Base-by-base conservation (phyloP, 148 eudicot genomes). In the Vaccinium darrowii region DNA sequence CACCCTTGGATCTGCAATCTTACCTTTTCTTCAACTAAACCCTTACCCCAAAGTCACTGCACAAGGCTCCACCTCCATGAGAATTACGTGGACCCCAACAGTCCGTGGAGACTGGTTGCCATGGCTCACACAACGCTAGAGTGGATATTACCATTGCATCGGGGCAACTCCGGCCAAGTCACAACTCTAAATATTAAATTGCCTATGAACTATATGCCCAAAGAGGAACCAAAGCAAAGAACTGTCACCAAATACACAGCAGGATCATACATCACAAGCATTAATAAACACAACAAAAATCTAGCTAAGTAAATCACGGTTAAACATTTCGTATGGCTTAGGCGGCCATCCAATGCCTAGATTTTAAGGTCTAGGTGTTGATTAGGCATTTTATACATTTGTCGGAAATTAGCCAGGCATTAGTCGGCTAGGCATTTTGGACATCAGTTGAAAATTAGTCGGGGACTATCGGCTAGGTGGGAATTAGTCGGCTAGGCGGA, bases 191-290 rank as follows among this genome's bases (percentile, higher is more conserved):
- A 23, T 23, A 65, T 78, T 25, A 52, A 60, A 19, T 52, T 0
- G n/a, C 62, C 30, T 27, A 51, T 12, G 60, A 78, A 78, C 36
- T 56, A 78, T 52, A 52, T 30, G 23, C 16, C 10, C 0, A 78
- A 23, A 78, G 10, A 25, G 60, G 12, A 78, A 78, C 39, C 58
- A 78, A 52, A 78, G 81, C 39, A 23, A 78, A 78, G 47, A 52
- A 23, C 15, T 19, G 79, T 50, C 18, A 77, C 60, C 81, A 52
- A 36, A 47, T 49, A 49, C 25, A 50, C 30, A 76, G 80, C 56
- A 25, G 16, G 39, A 10, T 13, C 30, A 52, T 23, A 51, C 8
- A 77, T 50, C 60, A 13, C 58, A 77, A n/a, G 23, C 81, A 78
- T 36, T n/a, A 52, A 10, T 10, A 78, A 78, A 52, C 39, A 50